Evolutionary conservation across 2,329 filamentous ascomycete genomes (phyloP).

Genomic region (Xylaria hypoxylon): DNA sequence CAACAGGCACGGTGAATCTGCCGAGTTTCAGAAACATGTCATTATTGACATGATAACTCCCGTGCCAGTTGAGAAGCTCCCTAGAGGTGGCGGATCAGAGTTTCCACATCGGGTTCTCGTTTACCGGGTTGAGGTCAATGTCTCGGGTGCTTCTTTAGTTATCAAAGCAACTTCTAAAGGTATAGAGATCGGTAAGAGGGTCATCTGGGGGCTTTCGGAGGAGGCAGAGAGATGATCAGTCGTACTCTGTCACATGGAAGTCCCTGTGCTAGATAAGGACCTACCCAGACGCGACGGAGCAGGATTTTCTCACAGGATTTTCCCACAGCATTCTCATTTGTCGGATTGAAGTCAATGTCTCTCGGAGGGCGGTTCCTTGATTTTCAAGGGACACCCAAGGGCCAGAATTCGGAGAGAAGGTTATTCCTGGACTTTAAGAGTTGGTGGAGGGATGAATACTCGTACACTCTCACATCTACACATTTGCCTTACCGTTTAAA

Average conservation of each 20-base stretch:
- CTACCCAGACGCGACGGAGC: conserved; percentile 3
- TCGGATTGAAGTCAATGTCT: conserved; percentile 27
- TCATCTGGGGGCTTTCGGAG: conserved; percentile 2
- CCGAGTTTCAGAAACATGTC: conserved; percentile 16
- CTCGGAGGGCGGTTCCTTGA: conserved; percentile 18
- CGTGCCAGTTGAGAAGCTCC: conserved; percentile 26
- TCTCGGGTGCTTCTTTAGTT: conserved; percentile 20
- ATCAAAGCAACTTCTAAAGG: conserved; percentile 20
- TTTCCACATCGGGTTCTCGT: conserved; percentile 9
- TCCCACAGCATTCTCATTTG: conserved; percentile 7
- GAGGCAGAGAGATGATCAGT: neutral
- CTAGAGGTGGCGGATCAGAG: neutral
- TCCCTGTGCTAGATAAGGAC: conserved; percentile 21
- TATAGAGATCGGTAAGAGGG: conserved; percentile 19
- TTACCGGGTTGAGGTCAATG: conserved; percentile 30
- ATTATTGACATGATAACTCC: conserved; percentile 29
- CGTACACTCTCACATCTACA: neutral
- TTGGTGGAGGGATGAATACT: neutral
- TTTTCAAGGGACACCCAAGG: conserved; percentile 9
- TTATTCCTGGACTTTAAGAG: neutral
- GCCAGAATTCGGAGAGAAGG: conserved; percentile 21
- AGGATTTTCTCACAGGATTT: neutral
- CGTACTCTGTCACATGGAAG: conserved; percentile 12
- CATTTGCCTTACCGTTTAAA: too few relatives aligned
- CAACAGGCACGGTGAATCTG: neutral